Percentiles rank a stretch among this genome's conserved stretches.
Evolutionary conservation across 1,139 yeast species (phyloP).

Genomic region (Candida frijolesensis): DNA sequence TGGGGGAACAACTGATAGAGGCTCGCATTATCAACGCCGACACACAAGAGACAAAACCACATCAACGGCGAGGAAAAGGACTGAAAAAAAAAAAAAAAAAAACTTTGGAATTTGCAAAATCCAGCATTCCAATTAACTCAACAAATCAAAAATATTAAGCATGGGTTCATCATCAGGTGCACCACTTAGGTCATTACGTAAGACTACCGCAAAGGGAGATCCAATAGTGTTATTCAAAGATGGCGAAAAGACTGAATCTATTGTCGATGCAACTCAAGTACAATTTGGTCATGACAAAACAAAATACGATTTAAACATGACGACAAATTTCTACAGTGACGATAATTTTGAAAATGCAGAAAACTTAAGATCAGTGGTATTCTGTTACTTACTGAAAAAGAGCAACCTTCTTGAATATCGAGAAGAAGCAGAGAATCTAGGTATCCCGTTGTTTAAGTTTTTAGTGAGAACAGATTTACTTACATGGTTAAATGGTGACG

Average conservation of each 20-base stretch:
- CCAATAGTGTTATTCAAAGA: slow-evolving; percentile 28
- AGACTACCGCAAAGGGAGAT: slow-evolving; percentile 25
- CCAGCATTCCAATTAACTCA: not conserved
- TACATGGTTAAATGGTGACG: slow-evolving; percentile 76
- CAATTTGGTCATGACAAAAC: slow-evolving; percentile 28
- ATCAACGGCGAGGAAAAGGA: not conserved
- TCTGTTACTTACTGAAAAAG: slow-evolving; percentile 80
- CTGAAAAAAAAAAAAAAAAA: slow-evolving; percentile 1
- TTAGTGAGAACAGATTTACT: slow-evolving; percentile 83
- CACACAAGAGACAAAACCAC: not conserved
- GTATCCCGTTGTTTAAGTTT: slow-evolving; percentile 75
- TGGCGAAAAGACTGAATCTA: slow-evolving; percentile 21
- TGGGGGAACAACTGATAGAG: not conserved
- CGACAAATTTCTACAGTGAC: slow-evolving; percentile 63
- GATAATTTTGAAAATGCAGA: slow-evolving; percentile 37
- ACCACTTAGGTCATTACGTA: slow-evolving; percentile 23
- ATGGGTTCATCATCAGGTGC: slow-evolving; percentile 10
- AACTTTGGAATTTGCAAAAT: not conserved
- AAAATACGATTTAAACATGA: slow-evolving; percentile 36
- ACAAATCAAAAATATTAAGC: not conserved
- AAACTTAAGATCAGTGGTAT: slow-evolving; percentile 64
- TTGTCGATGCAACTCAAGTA: slow-evolving; percentile 40
- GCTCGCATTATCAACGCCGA: slow-evolving; percentile 1
- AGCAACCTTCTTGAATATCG: slow-evolving; percentile 82
- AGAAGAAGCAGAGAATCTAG: slow-evolving; percentile 65